These are phyloP conservation scores for Calonectria honghensis DNA, from an alignment of 2,329 filamentous ascomycete species.

Conservation along the genomic window DNA sequence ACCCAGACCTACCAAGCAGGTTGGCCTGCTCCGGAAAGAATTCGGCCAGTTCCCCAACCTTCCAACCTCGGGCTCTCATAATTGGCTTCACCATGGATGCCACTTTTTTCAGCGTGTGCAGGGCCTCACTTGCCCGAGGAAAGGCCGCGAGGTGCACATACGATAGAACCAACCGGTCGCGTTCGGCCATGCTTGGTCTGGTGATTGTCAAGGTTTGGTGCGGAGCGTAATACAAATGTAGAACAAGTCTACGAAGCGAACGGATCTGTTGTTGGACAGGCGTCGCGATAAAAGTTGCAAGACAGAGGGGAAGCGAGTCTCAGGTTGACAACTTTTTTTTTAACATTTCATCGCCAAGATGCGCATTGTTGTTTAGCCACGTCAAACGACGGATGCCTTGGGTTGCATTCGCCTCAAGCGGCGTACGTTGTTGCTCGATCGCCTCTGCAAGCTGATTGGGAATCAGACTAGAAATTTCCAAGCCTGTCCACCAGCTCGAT, in stretches of 20 bases:
- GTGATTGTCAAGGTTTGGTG: conserved; percentile 28
- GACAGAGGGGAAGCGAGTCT: conserved; percentile 7
- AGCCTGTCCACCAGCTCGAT: conserved; percentile 34
- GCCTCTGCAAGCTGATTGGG: conserved; percentile 29
- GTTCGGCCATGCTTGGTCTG: conserved; percentile 48
- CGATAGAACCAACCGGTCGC: conserved; percentile 66
- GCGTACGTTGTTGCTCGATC: conserved; percentile 38
- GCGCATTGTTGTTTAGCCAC: conserved; percentile 42
- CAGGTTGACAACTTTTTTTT: conserved; percentile 11
- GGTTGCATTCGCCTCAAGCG: conserved; percentile 37
- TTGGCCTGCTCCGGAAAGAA: conserved; percentile 87
- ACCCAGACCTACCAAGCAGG: conserved; percentile 76
- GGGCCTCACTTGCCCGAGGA: conserved; percentile 69
- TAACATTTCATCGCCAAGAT: conserved; percentile 2
- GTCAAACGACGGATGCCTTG: conserved; percentile 54
- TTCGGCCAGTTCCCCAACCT: conserved; percentile 85
- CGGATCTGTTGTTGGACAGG: background rate
- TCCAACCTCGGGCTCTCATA: conserved; percentile 91
- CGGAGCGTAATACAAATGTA: conserved; percentile 23
- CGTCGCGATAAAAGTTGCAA: conserved; percentile 19
- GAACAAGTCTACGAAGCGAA: conserved; percentile 31
- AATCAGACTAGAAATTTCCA: conserved; percentile 54
- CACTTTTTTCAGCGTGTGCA: conserved; percentile 82
- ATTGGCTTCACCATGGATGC: conserved; percentile 95
- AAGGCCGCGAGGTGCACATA: conserved; percentile 70